Base-by-base conservation (phyloP, 1,284 basidiomycete genomes). In the Leucoagaricus sp. region DNA sequence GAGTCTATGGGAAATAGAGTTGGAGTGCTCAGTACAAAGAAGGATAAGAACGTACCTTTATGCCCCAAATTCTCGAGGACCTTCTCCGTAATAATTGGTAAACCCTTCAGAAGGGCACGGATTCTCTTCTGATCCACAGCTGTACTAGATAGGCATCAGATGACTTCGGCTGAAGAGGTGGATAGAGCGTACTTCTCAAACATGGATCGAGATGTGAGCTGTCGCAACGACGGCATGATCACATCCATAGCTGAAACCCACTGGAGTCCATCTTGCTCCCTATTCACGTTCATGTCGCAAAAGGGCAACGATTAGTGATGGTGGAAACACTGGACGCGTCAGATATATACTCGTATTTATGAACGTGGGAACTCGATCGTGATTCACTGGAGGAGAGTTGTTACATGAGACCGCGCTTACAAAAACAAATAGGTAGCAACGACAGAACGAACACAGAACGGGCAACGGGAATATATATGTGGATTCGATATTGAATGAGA, bases 1-100 rank as follows among this genome's bases (percentile, higher is more conserved):
- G 83, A 79, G 58, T 89, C 88, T 89, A 57, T 45, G 15, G 46
- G 40, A 31, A 44, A 21, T 23, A 23, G 15, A 38, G 10, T 25
- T 1, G 23, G 33, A 41, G 28, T 33, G 33, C 2, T 23, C 40
- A 29, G 12, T 9, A 21, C 45, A 48, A 17, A 50, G 28, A 49
- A 21, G 38, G 38, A 25, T 48, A 45, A 25, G 26, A 15, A 54
- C 53, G 23, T 61, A 70, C 76, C 75, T 66, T 69, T 60, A 44
- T 73, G 68, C 25, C 70, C 73, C 12, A 72, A 61, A 4, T 68
- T 63, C 23, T 64, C 59, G 7, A 79, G 47, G 31, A 75, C 66
- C 12, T 65, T 57, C 55, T 76, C 76, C 3, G 69, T 67, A 6
- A 79, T 63, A 47, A 67, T 67, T 1, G 74, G 75, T 3, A 79